Evolutionary conservation across 208 protist genomes (phyloP), one percentile per base, ranked within the genome.

Genomic region (Trypanosoma mega): DNA sequence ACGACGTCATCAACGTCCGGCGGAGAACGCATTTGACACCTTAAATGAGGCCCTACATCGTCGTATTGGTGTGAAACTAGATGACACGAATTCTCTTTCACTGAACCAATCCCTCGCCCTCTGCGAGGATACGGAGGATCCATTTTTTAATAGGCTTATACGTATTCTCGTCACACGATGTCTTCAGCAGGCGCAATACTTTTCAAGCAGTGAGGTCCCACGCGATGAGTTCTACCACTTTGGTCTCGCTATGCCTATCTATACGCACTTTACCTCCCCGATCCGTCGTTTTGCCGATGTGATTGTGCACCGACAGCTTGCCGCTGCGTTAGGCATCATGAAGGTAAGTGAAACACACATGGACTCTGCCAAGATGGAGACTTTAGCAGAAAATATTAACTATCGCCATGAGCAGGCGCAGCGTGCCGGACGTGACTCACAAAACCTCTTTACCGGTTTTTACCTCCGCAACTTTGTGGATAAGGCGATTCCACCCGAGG

Each of bases 221-320:
- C 76, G 80, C 33, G 82, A 92, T 51, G 83, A 92, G 74, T 97
- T 92, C 63, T 81, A 79, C 51, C 96, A 98, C 76, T 97, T 95
- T 74, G 96, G 93, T 63, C 80, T 98, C 9, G 92, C 90, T n/a
- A 91, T 94, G 76, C 76, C 85, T 47, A 93, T 96, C 47, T 98
- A 98, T 76, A 97, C 94, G 3, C 96, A 98, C 65, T 98, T 98
- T 64, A 98, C 96, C 29, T 97, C 93, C 5, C 96, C 96, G 7
- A 97, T 98, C 72, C 92, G 96, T 37, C 85, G 96, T 45, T 98
- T 97, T 60, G 85, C 94, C 23, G 96, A 98, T 71, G 87, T 98
- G 11, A 74, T 98, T 61, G 93, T 98, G 18, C 96, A 98, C 63
- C 87, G 96, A 12, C 89, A 93, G 72, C 71, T 97, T 23, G 90